phyloP scores from a whole-genome alignment of 176 grass and related monocot genomes.

The Carex kokanica region DNA sequence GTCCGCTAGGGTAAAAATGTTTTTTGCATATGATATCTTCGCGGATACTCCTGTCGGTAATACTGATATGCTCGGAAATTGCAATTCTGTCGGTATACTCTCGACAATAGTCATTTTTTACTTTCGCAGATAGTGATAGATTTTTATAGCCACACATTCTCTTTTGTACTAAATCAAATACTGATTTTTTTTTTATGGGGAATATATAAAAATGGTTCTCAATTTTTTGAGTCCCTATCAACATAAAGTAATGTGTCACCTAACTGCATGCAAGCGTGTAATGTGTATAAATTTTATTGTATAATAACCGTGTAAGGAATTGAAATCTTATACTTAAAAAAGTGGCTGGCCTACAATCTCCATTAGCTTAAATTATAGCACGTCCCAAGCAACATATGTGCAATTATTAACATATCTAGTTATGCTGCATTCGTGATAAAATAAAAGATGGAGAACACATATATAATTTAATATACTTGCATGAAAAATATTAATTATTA shows the following conservation, averaged over 20 bases:
- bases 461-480: neutral
- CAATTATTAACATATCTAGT: constrained; percentile 10
- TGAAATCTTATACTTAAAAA: neutral
- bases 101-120: no score
- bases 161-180: no score
- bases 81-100: no score
- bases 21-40: no score
- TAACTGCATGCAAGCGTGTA: neutral
- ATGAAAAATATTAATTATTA: neutral
- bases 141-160: no score
- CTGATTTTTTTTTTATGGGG: no score
- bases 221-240: neutral
- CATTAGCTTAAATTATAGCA: neutral
- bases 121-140: no score
- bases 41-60: no score
- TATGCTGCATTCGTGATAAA: constrained; percentile 10
- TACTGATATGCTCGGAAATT: no score
- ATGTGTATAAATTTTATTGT: neutral
- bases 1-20: no score
- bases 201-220: neutral
- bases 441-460: neutral
- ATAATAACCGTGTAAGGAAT: neutral
- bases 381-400: neutral
- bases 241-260: neutral
- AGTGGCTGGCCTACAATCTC: neutral